These are phyloP conservation scores for Emiliania huxleyi DNA, from an alignment of 78 protist genomes.

Conservation along the genomic window DNA sequence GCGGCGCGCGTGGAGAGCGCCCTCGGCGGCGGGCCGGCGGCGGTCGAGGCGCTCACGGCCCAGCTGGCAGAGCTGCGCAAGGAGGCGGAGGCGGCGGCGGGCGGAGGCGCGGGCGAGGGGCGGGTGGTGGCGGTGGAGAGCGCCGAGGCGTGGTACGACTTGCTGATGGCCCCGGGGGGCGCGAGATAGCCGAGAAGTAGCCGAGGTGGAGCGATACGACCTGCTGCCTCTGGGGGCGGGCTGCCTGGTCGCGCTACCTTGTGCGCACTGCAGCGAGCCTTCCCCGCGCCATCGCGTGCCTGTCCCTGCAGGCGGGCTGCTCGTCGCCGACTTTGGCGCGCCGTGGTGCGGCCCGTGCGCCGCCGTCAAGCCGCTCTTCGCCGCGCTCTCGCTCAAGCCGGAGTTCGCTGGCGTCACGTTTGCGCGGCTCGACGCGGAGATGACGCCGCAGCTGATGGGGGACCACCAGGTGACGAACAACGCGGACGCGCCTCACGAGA, in stretches of 20 bases:
- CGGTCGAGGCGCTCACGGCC: neutral
- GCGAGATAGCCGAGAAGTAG: too few relatives aligned
- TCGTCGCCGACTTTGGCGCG: slow-evolving; percentile 19
- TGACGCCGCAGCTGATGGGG: neutral
- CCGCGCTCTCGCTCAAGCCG: neutral
- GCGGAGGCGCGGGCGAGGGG: neutral
- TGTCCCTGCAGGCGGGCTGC: neutral
- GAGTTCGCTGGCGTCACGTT: neutral
- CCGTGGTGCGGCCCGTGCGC: neutral
- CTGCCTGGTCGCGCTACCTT: too few relatives aligned
- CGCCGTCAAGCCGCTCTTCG: neutral
- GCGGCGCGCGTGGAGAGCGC: neutral
- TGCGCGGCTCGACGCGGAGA: neutral
- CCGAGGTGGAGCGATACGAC: too few relatives aligned
- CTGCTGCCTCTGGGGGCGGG: too few relatives aligned
- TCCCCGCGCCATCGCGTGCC: too few relatives aligned
- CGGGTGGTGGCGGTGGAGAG: neutral
- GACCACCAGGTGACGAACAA: neutral
- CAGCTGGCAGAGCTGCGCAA: neutral
- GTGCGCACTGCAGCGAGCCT: too few relatives aligned
- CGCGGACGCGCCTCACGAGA: too few relatives aligned
- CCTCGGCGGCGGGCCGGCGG: neutral
- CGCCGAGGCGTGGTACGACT: neutral
- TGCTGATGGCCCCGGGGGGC: neutral
- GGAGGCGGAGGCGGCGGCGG: neutral